phyloP scores from a whole-genome alignment of 495 filamentous ascomycete genomes.

The Hapsidospora chrysogenum region DNA sequence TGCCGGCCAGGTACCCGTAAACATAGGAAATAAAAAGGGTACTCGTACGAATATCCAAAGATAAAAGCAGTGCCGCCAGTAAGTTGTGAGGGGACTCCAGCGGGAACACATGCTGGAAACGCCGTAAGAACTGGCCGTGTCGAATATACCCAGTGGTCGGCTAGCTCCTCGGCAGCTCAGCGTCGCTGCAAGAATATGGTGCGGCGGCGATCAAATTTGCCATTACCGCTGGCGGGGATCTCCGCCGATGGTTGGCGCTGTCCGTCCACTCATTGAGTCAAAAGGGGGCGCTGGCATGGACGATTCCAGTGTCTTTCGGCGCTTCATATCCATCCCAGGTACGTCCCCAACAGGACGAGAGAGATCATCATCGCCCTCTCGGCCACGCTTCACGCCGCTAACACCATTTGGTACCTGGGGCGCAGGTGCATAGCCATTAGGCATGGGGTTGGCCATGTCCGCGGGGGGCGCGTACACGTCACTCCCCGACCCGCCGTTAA shows the following conservation, averaged over 20 bases:
- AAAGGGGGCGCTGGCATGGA: slow-evolving; percentile 26
- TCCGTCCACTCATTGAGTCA: slow-evolving; percentile 24
- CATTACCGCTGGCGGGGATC: slow-evolving; percentile 10
- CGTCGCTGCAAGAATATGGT: too few relatives aligned
- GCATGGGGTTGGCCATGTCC: slow-evolving; percentile 39
- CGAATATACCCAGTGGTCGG: too few relatives aligned
- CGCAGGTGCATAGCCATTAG: slow-evolving; percentile 37
- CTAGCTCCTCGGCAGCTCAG: too few relatives aligned
- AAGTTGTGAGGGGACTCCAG: too few relatives aligned
- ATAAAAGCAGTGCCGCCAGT: too few relatives aligned
- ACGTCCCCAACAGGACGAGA: slow-evolving; percentile 50
- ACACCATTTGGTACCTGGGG: slow-evolving; percentile 51
- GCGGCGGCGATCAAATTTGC: too few relatives aligned
- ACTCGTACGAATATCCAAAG: too few relatives aligned
- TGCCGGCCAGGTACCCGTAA: too few relatives aligned
- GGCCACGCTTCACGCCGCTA: slow-evolving; percentile 58
- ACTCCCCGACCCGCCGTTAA: slow-evolving; percentile 43
- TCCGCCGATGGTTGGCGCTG: slow-evolving; percentile 19
- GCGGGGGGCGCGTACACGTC: slow-evolving; percentile 55
- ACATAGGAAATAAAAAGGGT: too few relatives aligned
- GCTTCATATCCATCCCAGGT: slow-evolving; percentile 52
- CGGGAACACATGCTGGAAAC: too few relatives aligned
- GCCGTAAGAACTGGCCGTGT: too few relatives aligned
- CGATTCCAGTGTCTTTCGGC: slow-evolving; percentile 58
- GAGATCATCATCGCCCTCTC: slow-evolving; percentile 59